Evolutionary conservation across 2,329 filamentous ascomycete genomes (phyloP).

Genomic region (Chrysosporium keratinophilum): DNA sequence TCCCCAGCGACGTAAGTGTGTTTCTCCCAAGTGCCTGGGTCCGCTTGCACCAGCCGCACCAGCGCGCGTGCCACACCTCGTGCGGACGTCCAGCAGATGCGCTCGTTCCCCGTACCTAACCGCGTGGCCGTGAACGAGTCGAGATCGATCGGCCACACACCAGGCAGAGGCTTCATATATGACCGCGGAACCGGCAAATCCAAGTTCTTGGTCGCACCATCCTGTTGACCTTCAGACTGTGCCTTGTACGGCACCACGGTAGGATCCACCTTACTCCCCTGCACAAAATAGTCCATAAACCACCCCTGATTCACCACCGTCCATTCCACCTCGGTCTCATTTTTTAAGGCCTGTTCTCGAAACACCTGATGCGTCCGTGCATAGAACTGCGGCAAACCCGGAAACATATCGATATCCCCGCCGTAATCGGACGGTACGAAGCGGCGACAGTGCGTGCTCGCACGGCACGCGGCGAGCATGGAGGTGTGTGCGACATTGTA

Average conservation of each 20-base stretch:
- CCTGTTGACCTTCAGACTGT: neutral
- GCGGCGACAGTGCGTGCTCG: constrained; percentile 14
- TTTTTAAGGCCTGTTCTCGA: neutral
- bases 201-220: neutral
- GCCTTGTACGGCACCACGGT: neutral
- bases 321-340: constrained; percentile 14
- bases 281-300: constrained; percentile 19
- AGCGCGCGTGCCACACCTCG: constrained; percentile 17
- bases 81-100: constrained; percentile 16
- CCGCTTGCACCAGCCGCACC: neutral
- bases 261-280: neutral
- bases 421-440: constrained; percentile 19
- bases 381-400: constrained; percentile 15
- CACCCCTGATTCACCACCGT: constrained; percentile 18
- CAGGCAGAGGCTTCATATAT: constrained; percentile 7
- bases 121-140: constrained; percentile 10
- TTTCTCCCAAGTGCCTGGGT: neutral
- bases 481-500: constrained; percentile 1
- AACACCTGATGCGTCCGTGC: constrained; percentile 12
- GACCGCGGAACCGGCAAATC: neutral
- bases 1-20: constrained; percentile 4
- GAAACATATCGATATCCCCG: constrained; percentile 17
- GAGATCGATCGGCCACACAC: constrained; percentile 15
- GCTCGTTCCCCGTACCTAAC: constrained; percentile 17
- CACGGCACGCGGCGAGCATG: constrained; percentile 15